phyloP scores from a whole-genome alignment of 129 eudicot genomes.

The Heracleum sosnowskyi region DNA sequence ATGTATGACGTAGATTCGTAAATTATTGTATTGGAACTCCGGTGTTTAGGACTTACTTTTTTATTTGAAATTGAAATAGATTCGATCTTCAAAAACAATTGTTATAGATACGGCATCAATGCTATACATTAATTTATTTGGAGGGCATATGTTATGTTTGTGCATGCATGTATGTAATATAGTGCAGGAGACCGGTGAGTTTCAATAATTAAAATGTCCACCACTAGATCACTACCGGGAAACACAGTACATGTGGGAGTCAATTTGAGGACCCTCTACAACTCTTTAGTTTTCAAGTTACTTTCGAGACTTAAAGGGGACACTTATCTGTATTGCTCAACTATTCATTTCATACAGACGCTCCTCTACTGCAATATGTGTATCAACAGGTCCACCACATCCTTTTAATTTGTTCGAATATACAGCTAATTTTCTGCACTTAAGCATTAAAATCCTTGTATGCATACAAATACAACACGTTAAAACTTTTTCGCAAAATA shows the following conservation, averaged over 20 bases:
- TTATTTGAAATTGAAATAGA: no score
- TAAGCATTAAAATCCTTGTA: no score
- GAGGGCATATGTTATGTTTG: neutral
- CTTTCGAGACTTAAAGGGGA: neutral
- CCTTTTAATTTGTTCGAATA: neutral
- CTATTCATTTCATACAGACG: slow-evolving; percentile 7
- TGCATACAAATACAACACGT: no score
- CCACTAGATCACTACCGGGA: slow-evolving; percentile 9
- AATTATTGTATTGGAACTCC: no score
- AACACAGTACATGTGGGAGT: slow-evolving; percentile 17
- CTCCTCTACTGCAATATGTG: neutral
- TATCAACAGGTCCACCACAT: neutral
- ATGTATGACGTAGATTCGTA: no score
- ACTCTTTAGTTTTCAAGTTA: neutral
- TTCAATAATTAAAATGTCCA: slow-evolving; percentile 7
- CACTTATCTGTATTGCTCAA: neutral
- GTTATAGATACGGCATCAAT: no score
- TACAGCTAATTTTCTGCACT: no score
- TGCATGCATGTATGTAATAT: neutral
- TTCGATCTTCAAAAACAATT: no score
- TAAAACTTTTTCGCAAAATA: no score
- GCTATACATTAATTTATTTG: no score
- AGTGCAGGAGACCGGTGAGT: neutral
- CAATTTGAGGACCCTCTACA: neutral
- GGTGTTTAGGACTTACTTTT: no score